phyloP scores from a whole-genome alignment of 2,329 filamentous ascomycete species.

The Fusarium newnesense region DNA sequence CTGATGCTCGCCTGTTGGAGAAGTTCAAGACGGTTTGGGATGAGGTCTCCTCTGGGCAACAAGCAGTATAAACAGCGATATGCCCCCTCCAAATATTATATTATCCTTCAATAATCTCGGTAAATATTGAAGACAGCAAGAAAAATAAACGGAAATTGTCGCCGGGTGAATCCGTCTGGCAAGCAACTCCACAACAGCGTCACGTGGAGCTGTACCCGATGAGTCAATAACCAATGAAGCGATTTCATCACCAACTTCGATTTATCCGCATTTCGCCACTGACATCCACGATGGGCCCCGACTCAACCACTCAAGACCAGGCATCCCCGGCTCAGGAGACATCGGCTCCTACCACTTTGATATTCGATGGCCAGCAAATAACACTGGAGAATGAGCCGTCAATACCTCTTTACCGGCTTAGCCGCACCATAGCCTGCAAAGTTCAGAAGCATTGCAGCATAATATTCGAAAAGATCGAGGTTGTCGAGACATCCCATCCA shows the following conservation, averaged over 20 bases:
- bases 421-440: background rate
- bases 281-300: background rate
- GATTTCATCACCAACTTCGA: background rate
- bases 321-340: too few species aligned
- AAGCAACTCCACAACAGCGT: background rate
- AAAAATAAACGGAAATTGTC: accelerated
- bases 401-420: constrained; percentile 25
- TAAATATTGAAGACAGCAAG: too few species aligned
- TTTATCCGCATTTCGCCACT: background rate
- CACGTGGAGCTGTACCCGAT: background rate
- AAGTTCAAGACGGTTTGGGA: constrained; percentile 10
- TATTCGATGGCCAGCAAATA: constrained; percentile 19
- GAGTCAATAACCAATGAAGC: background rate
- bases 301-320: background rate
- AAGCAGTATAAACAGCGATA: too few species aligned
- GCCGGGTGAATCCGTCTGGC: background rate
- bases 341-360: background rate
- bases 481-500: background rate
- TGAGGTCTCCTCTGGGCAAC: background rate
- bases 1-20: background rate
- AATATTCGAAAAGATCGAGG: constrained; percentile 21
- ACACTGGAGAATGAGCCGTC: background rate
- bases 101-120: background rate
- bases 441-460: constrained; percentile 12
- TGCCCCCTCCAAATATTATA: background rate